Percentiles rank a stretch among this genome's conserved stretches.
phyloP scores from a whole-genome alignment of 495 filamentous ascomycete species.

The Sporormia fimetaria region DNA sequence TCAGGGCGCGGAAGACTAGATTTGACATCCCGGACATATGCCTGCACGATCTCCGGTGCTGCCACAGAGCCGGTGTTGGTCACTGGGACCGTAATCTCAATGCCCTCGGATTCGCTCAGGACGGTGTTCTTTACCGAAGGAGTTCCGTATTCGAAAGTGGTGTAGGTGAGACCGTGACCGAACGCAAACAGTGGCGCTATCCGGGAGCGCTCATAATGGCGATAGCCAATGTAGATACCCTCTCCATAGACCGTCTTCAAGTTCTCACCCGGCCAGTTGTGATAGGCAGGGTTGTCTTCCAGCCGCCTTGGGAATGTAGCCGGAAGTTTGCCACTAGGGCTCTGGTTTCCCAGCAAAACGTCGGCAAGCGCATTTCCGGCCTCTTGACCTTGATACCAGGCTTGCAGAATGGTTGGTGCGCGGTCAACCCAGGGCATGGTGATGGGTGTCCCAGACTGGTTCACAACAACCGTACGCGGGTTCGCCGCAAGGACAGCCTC shows the following conservation, averaged over 20 bases:
- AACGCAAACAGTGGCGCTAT: conserved; percentile 63
- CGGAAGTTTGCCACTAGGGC: conserved; percentile 40
- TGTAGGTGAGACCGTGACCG: conserved; percentile 67
- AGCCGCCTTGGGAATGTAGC: conserved; percentile 55
- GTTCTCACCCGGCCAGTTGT: conserved; percentile 72
- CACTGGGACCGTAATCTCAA: conserved; percentile 46
- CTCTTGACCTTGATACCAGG: conserved; percentile 44
- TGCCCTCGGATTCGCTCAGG: conserved; percentile 40
- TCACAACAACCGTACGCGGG: conserved; percentile 63
- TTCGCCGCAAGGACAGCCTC: conserved; percentile 58
- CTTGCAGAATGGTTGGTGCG: conserved; percentile 49
- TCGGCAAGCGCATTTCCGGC: conserved; percentile 50
- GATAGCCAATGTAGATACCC: conserved; percentile 71
- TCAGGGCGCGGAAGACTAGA: conserved; percentile 53
- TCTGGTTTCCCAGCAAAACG: conserved; percentile 47
- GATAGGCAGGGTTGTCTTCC: conserved; percentile 63
- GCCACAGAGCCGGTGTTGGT: conserved; percentile 45
- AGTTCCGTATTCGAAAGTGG: conserved; percentile 49
- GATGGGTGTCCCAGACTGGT: conserved; percentile 75
- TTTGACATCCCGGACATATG: conserved; percentile 50
- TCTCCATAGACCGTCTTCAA: conserved; percentile 66
- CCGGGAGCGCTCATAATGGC: conserved; percentile 64
- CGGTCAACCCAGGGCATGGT: conserved; percentile 70
- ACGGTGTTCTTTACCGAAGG: conserved; percentile 49
- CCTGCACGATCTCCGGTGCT: conserved; percentile 57